Base-by-base conservation (phyloP, 2,329 filamentous ascomycete species). In the Penicillium sp. region DNA sequence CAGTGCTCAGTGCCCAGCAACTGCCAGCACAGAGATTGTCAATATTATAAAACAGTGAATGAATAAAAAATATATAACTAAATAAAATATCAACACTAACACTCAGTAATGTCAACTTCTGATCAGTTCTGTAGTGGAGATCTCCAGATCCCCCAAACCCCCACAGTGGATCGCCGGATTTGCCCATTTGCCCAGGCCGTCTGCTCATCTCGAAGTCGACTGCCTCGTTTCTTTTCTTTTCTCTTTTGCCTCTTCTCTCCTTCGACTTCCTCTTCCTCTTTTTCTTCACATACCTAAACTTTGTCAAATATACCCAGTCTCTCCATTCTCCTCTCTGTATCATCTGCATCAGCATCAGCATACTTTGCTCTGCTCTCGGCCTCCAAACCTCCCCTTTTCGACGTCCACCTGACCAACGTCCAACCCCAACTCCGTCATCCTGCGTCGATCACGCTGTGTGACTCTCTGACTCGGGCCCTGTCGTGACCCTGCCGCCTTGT, bases 401-500 rank as follows among this genome's bases (percentile, higher is more conserved):
- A 36, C 30, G 43, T 45, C 43, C 29, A 20, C 36, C 36, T 39
- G 36, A 39, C 36, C 17, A 9, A 5, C 23, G 18, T 20, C 39
- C 39, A 27, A 42, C 23, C 17, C 20, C 13, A 37, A 37, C 20
- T 23, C 40, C 55, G 53, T 56, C 56, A 57, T 55, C 42, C 15
- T 54, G 51, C 56, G 47, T 58, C 53, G 51, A 52, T 55, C 48
- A 17, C 46, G 41, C 43, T 33, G 51, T 55, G 52, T 47, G 55
- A 55, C 49, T 47, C 37, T 42, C 13, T 32, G 24, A 20, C 23
- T 27, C 10, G 21, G 39, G 39, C 49, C 51, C 44, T 46, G 46
- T 50, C 20, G 53, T 50, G 49, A 52, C 46, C 51, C 47, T 51
- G 48, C 43, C 42, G 17, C 24, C 30, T 43, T 50, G 44, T 24